phyloP scores from a whole-genome alignment of 805 yeast genomes.

The Scheffersomyces ergatensis region DNA sequence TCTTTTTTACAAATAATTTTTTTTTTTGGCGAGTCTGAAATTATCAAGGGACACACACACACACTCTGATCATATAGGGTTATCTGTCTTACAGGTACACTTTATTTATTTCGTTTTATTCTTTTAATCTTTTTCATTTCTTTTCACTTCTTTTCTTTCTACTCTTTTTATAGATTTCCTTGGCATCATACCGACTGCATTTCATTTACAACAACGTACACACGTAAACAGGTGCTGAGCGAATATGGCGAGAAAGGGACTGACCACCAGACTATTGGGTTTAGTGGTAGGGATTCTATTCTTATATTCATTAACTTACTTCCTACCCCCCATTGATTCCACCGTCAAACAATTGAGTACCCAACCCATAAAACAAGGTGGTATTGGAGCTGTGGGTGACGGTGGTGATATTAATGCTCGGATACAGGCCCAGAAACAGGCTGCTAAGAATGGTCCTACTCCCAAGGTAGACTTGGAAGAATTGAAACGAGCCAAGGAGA shows the following conservation, averaged over 20 bases:
- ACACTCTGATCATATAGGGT: no score
- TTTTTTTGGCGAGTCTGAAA: no score
- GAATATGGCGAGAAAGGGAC: neutral
- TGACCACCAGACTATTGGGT: neutral
- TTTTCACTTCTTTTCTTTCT: neutral
- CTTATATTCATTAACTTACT: neutral
- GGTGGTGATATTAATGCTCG: neutral
- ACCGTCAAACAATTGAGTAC: no score
- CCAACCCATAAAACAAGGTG: no score
- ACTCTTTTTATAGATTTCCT: neutral
- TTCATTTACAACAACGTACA: no score
- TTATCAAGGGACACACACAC: no score
- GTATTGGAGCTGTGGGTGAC: neutral
- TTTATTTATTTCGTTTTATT: no score
- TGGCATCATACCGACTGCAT: neutral
- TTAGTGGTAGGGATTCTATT: neutral
- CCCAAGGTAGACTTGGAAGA: neutral
- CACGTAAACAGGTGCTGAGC: no score
- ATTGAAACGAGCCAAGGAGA: neutral
- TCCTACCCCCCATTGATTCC: neutral
- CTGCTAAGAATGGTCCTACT: neutral
- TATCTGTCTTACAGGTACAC: no score
- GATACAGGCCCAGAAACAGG: neutral
- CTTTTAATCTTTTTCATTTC: neutral
- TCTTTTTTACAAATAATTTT: no score